These are phyloP conservation scores for Mortierella claussenii DNA, from an alignment of 192 early-diverging fungal genomes.

Conservation along the genomic window DNA sequence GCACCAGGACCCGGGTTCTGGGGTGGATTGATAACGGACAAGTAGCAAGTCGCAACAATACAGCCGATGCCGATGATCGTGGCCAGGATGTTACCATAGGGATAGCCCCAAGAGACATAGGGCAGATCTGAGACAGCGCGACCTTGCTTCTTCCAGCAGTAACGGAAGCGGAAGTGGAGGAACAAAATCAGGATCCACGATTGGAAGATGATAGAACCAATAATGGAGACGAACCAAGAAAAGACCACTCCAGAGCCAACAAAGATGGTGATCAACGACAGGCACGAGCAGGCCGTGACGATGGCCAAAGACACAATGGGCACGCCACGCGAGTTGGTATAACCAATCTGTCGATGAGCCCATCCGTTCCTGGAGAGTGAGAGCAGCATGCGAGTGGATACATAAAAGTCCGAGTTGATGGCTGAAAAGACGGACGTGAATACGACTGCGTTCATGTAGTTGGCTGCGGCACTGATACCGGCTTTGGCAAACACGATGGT, in stretches of 20 bases:
- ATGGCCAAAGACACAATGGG: slow-evolving; percentile 67
- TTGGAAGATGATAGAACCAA: slow-evolving; percentile 78
- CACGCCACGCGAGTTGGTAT: slow-evolving; percentile 70
- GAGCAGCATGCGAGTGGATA: slow-evolving; percentile 80
- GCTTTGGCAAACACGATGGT: slow-evolving; percentile 70
- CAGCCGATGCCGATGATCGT: slow-evolving; percentile 70
- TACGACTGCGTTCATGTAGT: slow-evolving; percentile 77
- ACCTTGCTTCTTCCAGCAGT: slow-evolving; percentile 76
- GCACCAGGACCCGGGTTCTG: slow-evolving; percentile 43
- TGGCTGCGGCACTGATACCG: slow-evolving; percentile 66
- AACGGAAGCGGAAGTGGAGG: slow-evolving; percentile 85
- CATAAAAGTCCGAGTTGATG: slow-evolving; percentile 89
- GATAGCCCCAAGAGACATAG: slow-evolving; percentile 57
- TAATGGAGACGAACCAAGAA: slow-evolving; percentile 66
- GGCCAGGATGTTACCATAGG: slow-evolving; percentile 64
- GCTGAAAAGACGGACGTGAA: slow-evolving; percentile 70
- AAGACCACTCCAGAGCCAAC: slow-evolving; percentile 76
- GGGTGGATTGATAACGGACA: slow-evolving; percentile 62
- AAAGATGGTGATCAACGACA: slow-evolving; percentile 68
- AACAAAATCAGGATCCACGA: slow-evolving; percentile 85
- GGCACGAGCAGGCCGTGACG: slow-evolving; percentile 69
- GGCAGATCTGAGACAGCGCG: slow-evolving; percentile 67
- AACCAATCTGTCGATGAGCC: slow-evolving; percentile 70
- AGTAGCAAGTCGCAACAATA: slow-evolving; percentile 61
- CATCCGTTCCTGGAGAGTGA: slow-evolving; percentile 78